A percentile compares a stretch with the other conserved stretches of the same genome.
phyloP scores from a whole-genome alignment of 2,329 filamentous ascomycete species.

The Myrmaecium sp. region DNA sequence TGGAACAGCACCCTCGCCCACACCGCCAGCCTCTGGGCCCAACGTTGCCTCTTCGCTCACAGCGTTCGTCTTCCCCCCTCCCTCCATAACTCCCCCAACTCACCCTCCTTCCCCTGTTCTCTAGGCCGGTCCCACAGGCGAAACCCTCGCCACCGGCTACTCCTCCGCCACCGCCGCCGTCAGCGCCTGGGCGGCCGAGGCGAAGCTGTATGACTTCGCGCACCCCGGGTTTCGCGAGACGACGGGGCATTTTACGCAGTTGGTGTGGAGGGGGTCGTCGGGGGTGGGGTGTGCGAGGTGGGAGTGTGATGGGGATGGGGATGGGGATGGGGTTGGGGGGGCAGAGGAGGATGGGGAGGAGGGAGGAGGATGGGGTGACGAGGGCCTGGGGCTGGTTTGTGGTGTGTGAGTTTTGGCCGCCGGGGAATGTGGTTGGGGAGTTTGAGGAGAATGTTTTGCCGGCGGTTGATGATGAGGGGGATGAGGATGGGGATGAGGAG shows the following conservation, averaged over 20 bases:
- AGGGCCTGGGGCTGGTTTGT: slow-evolving; percentile 3
- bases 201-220: slow-evolving; percentile 40
- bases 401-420: slow-evolving; percentile 23
- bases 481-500: no score
- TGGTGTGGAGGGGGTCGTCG: slow-evolving; percentile 12
- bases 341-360: slow-evolving; percentile 7
- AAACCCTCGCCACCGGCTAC: slow-evolving; percentile 58
- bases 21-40: slow-evolving; percentile 36
- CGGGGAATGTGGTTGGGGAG: slow-evolving; percentile 18
- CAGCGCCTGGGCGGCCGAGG: slow-evolving; percentile 50
- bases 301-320: slow-evolving; percentile 6
- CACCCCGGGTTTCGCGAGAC: slow-evolving; percentile 31
- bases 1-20: slow-evolving; percentile 50
- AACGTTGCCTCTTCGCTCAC: slow-evolving; percentile 34
- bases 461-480: slow-evolving; percentile 3
- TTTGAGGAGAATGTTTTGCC: slow-evolving; percentile 17
- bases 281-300: slow-evolving; percentile 10
- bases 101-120: not conserved
- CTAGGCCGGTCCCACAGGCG: slow-evolving; percentile 47
- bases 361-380: slow-evolving; percentile 1
- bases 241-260: slow-evolving; percentile 14
- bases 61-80: slow-evolving; percentile 18
- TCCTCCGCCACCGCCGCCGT: slow-evolving; percentile 40
- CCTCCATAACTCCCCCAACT: not conserved
- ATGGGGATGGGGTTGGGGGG: no score